Evolutionary conservation across 495 filamentous ascomycete species (phyloP).

Genomic region (Podospora pseudocomata): DNA sequence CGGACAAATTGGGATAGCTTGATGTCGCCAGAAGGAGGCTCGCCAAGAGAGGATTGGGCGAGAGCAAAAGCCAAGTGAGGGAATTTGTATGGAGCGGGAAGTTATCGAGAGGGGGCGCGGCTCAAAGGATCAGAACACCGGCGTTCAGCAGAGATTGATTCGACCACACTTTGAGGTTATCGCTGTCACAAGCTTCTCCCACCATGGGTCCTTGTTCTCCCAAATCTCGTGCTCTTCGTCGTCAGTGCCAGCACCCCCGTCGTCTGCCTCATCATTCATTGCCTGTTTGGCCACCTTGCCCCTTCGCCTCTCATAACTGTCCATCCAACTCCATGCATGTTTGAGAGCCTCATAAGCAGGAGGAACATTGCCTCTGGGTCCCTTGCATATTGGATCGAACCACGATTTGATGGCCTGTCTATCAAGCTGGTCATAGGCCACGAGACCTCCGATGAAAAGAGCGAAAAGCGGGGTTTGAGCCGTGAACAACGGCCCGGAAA

Average conservation of each 20-base stretch:
- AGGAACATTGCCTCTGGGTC: not conserved
- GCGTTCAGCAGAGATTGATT: not conserved
- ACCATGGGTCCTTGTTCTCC: not conserved
- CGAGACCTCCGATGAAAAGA: not conserved
- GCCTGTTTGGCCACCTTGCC: not conserved
- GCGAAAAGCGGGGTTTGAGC: not conserved
- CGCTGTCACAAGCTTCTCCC: not conserved
- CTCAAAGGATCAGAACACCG: too few relatives aligned
- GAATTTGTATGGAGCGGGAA: too few relatives aligned
- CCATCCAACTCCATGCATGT: not conserved
- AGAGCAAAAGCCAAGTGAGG: too few relatives aligned
- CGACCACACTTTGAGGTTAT: not conserved
- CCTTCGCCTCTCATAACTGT: not conserved
- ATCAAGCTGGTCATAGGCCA: not conserved
- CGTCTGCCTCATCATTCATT: not conserved
- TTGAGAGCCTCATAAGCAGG: not conserved
- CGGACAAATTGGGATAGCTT: too few relatives aligned
- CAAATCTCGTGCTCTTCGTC: not conserved
- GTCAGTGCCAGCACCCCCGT: not conserved
- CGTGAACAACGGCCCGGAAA: not conserved
- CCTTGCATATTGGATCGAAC: not conserved
- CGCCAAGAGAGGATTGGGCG: too few relatives aligned
- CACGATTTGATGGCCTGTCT: not conserved
- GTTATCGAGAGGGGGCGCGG: too few relatives aligned
- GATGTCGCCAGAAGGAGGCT: too few relatives aligned